Percentiles rank a stretch among this genome's conserved stretches.
phyloP scores from a whole-genome alignment of 768 basidiomycete genomes.

The Rhodotorula diobovata region DNA sequence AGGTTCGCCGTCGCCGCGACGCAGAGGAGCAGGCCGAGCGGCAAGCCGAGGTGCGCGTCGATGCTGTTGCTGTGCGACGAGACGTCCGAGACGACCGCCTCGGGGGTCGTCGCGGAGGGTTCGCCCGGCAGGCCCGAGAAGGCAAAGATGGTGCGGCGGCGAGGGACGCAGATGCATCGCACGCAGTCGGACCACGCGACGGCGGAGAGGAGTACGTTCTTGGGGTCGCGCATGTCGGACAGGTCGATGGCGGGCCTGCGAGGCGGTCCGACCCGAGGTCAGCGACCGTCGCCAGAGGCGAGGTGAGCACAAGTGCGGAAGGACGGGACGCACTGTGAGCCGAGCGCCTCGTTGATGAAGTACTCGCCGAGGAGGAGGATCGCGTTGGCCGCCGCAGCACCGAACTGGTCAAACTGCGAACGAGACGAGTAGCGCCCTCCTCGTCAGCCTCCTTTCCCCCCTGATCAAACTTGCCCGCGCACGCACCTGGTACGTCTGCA shows the following conservation, averaged over 20 bases:
- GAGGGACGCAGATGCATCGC: constrained; percentile 26
- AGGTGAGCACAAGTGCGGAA: too few relatives aligned
- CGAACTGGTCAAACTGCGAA: constrained; percentile 23
- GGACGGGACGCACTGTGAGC: constrained; percentile 7
- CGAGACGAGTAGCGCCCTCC: neutral
- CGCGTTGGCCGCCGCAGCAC: constrained; percentile 23
- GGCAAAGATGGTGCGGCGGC: constrained; percentile 24
- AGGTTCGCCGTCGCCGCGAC: constrained; percentile 29
- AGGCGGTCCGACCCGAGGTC: neutral
- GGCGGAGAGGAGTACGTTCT: constrained; percentile 12
- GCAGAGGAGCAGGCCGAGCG: constrained; percentile 32
- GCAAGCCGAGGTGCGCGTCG: constrained; percentile 25
- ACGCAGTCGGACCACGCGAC: constrained; percentile 32
- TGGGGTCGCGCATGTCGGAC: constrained; percentile 3
- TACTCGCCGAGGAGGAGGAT: constrained; percentile 30
- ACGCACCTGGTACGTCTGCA: constrained; percentile 32
- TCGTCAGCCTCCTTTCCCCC: too few relatives aligned
- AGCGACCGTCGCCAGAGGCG: too few relatives aligned
- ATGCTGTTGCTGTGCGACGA: neutral
- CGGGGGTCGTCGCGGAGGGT: neutral
- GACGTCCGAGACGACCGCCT: constrained; percentile 1
- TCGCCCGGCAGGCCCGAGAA: constrained; percentile 22
- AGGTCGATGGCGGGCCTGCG: constrained; percentile 22
- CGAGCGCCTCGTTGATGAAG: constrained; percentile 30
- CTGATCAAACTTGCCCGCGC: neutral